Evolutionary conservation across 805 yeast genomes (phyloP), one percentile per base, ranked within the genome.

Genomic region (Komagataella kurtzmanii): DNA sequence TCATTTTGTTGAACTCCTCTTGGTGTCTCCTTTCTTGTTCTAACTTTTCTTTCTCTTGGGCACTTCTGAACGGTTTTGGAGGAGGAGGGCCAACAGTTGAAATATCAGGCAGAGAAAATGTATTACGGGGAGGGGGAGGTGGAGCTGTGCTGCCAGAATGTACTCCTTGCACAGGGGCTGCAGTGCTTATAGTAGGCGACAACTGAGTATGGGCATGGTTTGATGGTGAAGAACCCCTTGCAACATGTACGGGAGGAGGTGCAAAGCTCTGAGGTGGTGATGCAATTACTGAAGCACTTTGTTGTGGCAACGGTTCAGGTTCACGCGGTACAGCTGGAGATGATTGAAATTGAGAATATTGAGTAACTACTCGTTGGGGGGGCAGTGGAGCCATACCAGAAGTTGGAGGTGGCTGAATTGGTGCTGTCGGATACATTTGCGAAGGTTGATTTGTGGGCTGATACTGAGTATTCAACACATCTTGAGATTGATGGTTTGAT

Each of bases 81-180:
- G 77, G 77, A 6, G 79, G 78, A 2, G 78, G 74, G 1, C 73
- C 79, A 53, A 14, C 47, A 17, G 23, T 44, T 74, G 45, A 72
- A 61, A 3, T 69, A 71, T 18, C 21, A 21, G 24, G 49, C 21
- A 43, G 24, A 47, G 36, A 14, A 45, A 18, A 30, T 24, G n/a
- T 21, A 19, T n/a, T 45, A 7, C 30, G 47, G 6, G 47, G 47
- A 45, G 47, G 47, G 17, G 47, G 47, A 14, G 23, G 47, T 6
- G 47, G 47, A 19, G 14, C 30, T 18, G 47, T 24, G 18, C 47
- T 45, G 17, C 21, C n/a, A 14, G 47, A 18, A 5, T 30, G 40
- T 30, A 7, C n/a, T 5, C 6, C 14, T 8, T 30, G 14, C 14
- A 10, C n/a, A 30, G 40, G 6, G 40, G 40, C 14, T 30, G 40